These are phyloP conservation scores for Cladosporium sp. DNA, from an alignment of 2,329 filamentous ascomycete genomes.

Conservation along the genomic window DNA sequence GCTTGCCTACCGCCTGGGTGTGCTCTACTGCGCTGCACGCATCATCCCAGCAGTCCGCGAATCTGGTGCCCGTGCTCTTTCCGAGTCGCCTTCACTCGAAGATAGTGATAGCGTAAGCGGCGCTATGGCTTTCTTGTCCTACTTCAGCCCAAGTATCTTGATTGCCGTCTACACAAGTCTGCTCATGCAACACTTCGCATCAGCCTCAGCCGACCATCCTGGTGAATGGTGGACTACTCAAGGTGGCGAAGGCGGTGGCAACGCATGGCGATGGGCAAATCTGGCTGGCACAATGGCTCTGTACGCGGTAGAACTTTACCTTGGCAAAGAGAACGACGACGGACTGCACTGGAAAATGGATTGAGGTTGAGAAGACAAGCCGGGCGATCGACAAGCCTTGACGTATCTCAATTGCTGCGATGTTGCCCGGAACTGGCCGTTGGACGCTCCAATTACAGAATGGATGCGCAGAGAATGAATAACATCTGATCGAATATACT, in stretches of 20 bases:
- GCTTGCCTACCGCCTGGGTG: slow-evolving; percentile 85
- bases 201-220: slow-evolving; percentile 54
- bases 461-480: background rate
- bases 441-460: background rate
- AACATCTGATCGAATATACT: background rate
- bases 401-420: background rate
- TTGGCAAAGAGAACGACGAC: slow-evolving; percentile 78
- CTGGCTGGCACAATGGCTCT: slow-evolving; percentile 81
- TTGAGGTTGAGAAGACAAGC: slow-evolving; percentile 43
- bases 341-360: slow-evolving; percentile 90
- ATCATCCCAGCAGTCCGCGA: slow-evolving; percentile 94
- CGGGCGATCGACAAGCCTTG: background rate
- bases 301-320: slow-evolving; percentile 85
- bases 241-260: slow-evolving; percentile 76
- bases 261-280: slow-evolving; percentile 91
- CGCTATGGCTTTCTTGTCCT: slow-evolving; percentile 77
- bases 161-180: slow-evolving; percentile 96
- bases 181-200: slow-evolving; percentile 90
- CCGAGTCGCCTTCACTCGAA: slow-evolving; percentile 79
- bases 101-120: slow-evolving; percentile 79
- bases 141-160: slow-evolving; percentile 91
- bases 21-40: slow-evolving; percentile 90
- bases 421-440: background rate
- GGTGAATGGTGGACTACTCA: slow-evolving; percentile 80
- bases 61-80: slow-evolving; percentile 74